Evolutionary conservation across 2,329 filamentous ascomycete genomes (phyloP).

Genomic region (Aureobasidium leucospermi): DNA sequence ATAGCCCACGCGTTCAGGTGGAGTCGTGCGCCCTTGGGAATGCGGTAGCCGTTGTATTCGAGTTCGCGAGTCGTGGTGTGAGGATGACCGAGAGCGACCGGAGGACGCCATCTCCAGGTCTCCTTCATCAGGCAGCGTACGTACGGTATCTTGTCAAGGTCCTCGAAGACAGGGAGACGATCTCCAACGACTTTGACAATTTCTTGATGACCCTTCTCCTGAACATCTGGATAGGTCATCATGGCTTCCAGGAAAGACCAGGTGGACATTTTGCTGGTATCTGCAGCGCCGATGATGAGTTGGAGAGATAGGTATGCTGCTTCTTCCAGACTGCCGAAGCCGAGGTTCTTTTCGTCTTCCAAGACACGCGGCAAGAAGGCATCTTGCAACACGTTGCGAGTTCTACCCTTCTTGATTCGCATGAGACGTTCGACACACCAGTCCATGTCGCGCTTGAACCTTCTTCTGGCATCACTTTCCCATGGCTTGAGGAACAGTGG

Average conservation of each 20-base stretch:
- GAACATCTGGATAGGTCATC: slow-evolving; percentile 23
- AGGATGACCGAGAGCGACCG: slow-evolving; percentile 34
- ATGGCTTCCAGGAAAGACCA: slow-evolving; percentile 18
- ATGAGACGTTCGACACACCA: slow-evolving; percentile 12
- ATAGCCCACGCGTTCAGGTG: slow-evolving; percentile 29
- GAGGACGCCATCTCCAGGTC: slow-evolving; percentile 49
- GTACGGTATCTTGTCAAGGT: slow-evolving; percentile 41
- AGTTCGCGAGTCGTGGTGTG: slow-evolving; percentile 30
- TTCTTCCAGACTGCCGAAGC: slow-evolving; percentile 13
- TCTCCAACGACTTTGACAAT: slow-evolving; percentile 27
- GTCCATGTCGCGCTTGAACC: slow-evolving; percentile 5
- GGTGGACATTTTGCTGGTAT: slow-evolving; percentile 13
- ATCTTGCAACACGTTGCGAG: slow-evolving; percentile 6
- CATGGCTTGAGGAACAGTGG: slow-evolving; percentile 14
- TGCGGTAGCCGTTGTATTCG: slow-evolving; percentile 31
- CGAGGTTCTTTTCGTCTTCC: slow-evolving; percentile 14
- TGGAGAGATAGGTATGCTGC: slow-evolving; percentile 14
- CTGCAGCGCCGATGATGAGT: slow-evolving; percentile 15
- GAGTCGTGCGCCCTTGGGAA: slow-evolving; percentile 28
- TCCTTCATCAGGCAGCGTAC: slow-evolving; percentile 52
- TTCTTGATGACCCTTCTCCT: slow-evolving; percentile 26
- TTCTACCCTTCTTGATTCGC: slow-evolving; percentile 9
- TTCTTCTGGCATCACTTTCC: neutral
- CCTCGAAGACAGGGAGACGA: slow-evolving; percentile 18
- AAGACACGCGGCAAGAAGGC: slow-evolving; percentile 11